phyloP scores from a whole-genome alignment of 2,329 filamentous ascomycete genomes.

The Zasmidium angulare region DNA sequence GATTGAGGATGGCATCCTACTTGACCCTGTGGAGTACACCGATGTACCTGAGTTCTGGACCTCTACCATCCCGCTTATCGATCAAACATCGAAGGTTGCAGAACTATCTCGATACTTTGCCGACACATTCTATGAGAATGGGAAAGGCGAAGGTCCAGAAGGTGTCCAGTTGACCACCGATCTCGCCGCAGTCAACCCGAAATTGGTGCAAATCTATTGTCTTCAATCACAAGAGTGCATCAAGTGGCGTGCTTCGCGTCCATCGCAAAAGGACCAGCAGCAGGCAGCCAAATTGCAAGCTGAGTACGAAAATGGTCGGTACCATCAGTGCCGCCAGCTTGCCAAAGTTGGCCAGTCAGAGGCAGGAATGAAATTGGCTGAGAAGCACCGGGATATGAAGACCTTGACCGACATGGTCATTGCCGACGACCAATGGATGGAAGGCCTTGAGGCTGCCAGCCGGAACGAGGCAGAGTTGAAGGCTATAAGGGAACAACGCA shows the following conservation, averaged over 20 bases:
- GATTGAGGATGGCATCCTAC: slow-evolving; percentile 50
- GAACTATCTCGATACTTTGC: slow-evolving; percentile 43
- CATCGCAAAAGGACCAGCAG: slow-evolving; percentile 48
- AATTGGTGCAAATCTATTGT: slow-evolving; percentile 59
- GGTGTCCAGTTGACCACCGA: slow-evolving; percentile 40
- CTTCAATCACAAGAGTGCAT: slow-evolving; percentile 60
- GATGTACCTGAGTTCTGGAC: slow-evolving; percentile 84
- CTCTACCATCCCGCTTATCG: slow-evolving; percentile 55
- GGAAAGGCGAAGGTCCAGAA: slow-evolving; percentile 24
- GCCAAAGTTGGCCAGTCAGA: slow-evolving; percentile 54
- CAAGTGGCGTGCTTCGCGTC: slow-evolving; percentile 57
- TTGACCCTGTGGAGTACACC: slow-evolving; percentile 58
- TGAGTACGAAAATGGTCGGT: slow-evolving; percentile 43
- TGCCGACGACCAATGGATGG: slow-evolving; percentile 43
- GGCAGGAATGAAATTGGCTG: slow-evolving; percentile 60
- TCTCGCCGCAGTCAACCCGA: slow-evolving; percentile 53
- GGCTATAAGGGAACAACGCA: slow-evolving; percentile 33
- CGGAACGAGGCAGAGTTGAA: slow-evolving; percentile 8
- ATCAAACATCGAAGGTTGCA: slow-evolving; percentile 39
- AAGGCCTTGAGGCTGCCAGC: slow-evolving; percentile 33
- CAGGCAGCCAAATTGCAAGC: slow-evolving; percentile 49
- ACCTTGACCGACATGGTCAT: slow-evolving; percentile 57
- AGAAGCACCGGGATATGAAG: slow-evolving; percentile 63
- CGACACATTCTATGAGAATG: slow-evolving; percentile 40
- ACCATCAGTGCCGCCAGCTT: slow-evolving; percentile 43